phyloP scores from a whole-genome alignment of 1,284 basidiomycete species.

The Megacollybia platyphylla region DNA sequence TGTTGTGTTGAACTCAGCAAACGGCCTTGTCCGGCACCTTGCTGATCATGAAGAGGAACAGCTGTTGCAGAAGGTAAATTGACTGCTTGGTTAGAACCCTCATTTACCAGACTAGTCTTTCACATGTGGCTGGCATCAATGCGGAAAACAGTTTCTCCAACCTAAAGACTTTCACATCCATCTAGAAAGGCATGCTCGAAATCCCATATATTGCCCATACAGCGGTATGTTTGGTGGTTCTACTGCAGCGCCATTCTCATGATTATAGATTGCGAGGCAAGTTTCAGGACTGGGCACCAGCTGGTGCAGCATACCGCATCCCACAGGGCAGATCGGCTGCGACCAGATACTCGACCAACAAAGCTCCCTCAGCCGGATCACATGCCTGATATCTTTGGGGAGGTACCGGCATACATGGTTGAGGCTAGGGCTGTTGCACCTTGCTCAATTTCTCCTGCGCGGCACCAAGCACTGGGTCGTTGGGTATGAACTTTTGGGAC shows the following conservation, averaged over 20 bases:
- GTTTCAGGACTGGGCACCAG: conserved; percentile 21
- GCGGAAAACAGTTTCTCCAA: not conserved
- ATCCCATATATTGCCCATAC: conserved; percentile 30
- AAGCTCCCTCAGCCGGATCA: conserved; percentile 15
- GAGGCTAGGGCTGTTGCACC: conserved; percentile 26
- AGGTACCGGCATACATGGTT: conserved; percentile 36
- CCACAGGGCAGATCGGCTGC: no score
- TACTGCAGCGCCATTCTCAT: not conserved
- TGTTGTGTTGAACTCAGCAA: conserved; percentile 37
- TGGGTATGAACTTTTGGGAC: conserved; percentile 26
- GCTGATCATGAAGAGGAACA: conserved; percentile 24
- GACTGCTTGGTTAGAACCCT: not conserved
- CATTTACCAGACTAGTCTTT: not conserved
- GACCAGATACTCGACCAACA: conserved; percentile 13
- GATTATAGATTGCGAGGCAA: conserved; percentile 25
- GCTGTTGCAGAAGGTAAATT: conserved; percentile 13
- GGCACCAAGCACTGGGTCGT: conserved; percentile 35
- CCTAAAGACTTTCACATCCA: not conserved
- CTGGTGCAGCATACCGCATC: conserved; percentile 19
- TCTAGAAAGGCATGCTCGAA: conserved; percentile 3
- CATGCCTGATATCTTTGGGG: conserved; percentile 18
- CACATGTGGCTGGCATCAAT: not conserved
- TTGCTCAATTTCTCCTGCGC: conserved; percentile 28
- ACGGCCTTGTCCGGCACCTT: conserved; percentile 37
- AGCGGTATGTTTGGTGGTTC: conserved; percentile 19